Conservation (phyloP, 2,329 filamentous ascomycete species). For the Clonostachys rosea region DNA sequence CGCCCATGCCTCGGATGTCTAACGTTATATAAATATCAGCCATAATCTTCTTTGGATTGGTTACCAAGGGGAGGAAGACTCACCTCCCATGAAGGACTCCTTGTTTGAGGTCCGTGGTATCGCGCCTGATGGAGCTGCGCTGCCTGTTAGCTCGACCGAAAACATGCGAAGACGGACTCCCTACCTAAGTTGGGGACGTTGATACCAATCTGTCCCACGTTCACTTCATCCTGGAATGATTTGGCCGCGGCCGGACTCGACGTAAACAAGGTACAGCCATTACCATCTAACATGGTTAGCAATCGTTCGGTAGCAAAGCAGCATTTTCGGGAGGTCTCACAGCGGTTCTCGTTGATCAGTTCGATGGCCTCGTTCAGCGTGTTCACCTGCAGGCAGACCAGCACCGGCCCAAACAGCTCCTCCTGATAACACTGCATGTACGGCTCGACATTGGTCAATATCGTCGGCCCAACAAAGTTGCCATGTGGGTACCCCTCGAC, state of each 20-base stretch:
- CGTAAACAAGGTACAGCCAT: neutral
- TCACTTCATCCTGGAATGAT: conserved; percentile 66
- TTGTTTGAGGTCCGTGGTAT: no score
- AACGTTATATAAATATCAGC: no score
- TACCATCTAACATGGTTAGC: no score
- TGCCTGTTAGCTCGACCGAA: no score
- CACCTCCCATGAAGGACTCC: no score
- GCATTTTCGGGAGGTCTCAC: no score
- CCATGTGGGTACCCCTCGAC: conserved; percentile 77
- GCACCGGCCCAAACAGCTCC: conserved; percentile 77
- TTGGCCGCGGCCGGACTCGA: neutral
- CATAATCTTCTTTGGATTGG: no score
- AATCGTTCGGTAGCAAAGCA: no score
- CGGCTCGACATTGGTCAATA: conserved; percentile 70
- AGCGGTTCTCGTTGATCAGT: conserved; percentile 64
- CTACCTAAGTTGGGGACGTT: conserved; percentile 60
- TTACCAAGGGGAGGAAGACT: no score
- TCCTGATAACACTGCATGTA: conserved; percentile 76
- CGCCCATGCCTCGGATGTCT: no score
- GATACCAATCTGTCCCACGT: conserved; percentile 74
- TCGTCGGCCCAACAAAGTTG: conserved; percentile 71
- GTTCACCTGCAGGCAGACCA: conserved; percentile 69
- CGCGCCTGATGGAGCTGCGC: no score
- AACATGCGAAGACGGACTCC: no score
- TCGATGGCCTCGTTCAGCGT: conserved; percentile 73